A percentile compares a stretch with the other conserved stretches of the same genome.
phyloP scores from a whole-genome alignment of 2,329 filamentous ascomycete species.

The Microsporum canis region DNA sequence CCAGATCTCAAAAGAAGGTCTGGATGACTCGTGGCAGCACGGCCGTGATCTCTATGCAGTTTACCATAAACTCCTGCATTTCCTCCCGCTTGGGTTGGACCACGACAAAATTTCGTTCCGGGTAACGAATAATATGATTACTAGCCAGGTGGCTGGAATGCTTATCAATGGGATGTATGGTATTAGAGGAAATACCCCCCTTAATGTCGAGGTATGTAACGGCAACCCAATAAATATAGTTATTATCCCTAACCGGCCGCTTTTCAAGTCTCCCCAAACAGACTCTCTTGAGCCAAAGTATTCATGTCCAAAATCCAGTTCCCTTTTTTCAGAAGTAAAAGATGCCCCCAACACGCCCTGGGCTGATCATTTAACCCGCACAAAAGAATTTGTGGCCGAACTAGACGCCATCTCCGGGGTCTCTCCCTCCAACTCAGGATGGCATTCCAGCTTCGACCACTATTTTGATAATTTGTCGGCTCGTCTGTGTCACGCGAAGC shows the following conservation, averaged over 20 bases:
- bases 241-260: neutral
- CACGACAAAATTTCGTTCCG: conserved; percentile 48
- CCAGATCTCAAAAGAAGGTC: conserved; percentile 60
- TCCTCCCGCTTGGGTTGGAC: conserved; percentile 47
- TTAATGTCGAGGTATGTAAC: conserved; percentile 39
- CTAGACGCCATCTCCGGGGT: conserved; percentile 63
- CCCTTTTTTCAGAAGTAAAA: conserved; percentile 37
- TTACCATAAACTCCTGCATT: conserved; percentile 57
- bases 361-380: conserved; percentile 51
- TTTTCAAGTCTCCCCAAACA: conserved; percentile 9
- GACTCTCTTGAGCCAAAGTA: conserved; percentile 69
- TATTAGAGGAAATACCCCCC: conserved; percentile 31
- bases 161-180: conserved; percentile 59
- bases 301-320: conserved; percentile 45
- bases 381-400: conserved; percentile 43
- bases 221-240: neutral
- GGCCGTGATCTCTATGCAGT: conserved; percentile 66
- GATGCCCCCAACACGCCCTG: conserved; percentile 43
- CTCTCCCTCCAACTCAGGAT: conserved; percentile 43
- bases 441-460: conserved; percentile 60
- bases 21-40: conserved; percentile 65
- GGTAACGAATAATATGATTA: conserved; percentile 74
- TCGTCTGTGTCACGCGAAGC: conserved; percentile 62
- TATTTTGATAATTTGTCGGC: conserved; percentile 79
- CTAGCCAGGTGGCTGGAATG: conserved; percentile 68